Conservation (phyloP, 805 yeast species). For the Blastobotrys americana region DNA sequence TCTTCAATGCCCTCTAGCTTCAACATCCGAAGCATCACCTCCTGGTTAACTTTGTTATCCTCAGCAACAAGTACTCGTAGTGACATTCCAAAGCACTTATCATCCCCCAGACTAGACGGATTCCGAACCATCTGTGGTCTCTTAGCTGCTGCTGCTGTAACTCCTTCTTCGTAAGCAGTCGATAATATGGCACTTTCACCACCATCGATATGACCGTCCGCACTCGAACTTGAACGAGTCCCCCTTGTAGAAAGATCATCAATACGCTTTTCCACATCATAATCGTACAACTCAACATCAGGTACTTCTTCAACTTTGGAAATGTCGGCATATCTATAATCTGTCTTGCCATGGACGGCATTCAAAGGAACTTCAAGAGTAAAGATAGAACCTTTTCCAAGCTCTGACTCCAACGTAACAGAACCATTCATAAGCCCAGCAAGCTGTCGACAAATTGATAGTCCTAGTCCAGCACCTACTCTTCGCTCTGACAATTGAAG, state of each 20-base stretch:
- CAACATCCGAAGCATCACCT: conserved; percentile 79
- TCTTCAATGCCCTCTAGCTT: conserved; percentile 65
- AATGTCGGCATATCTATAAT: neutral
- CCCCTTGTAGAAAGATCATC: neutral
- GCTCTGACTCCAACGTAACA: conserved; percentile 58
- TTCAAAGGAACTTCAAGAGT: conserved; percentile 52
- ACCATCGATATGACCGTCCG: neutral
- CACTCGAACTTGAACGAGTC: neutral
- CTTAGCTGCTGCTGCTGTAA: neutral
- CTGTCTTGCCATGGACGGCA: neutral
- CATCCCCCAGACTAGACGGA: conserved; percentile 5
- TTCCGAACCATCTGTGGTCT: conserved; percentile 2
- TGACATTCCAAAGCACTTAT: neutral
- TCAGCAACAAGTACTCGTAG: conserved; percentile 71
- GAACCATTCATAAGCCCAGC: conserved; percentile 87
- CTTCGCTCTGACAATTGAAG: conserved; percentile 83
- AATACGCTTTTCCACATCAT: neutral
- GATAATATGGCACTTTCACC: neutral
- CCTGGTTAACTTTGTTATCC: conserved; percentile 88
- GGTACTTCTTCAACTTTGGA: conserved; percentile 1
- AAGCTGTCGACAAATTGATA: conserved; percentile 79
- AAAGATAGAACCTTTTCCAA: conserved; percentile 81
- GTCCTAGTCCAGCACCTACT: conserved; percentile 94
- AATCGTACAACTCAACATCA: conserved; percentile 3
- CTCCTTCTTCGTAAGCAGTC: neutral